Evolutionary conservation across 1,139 yeast species (phyloP).

Genomic region (Pichia sp.): DNA sequence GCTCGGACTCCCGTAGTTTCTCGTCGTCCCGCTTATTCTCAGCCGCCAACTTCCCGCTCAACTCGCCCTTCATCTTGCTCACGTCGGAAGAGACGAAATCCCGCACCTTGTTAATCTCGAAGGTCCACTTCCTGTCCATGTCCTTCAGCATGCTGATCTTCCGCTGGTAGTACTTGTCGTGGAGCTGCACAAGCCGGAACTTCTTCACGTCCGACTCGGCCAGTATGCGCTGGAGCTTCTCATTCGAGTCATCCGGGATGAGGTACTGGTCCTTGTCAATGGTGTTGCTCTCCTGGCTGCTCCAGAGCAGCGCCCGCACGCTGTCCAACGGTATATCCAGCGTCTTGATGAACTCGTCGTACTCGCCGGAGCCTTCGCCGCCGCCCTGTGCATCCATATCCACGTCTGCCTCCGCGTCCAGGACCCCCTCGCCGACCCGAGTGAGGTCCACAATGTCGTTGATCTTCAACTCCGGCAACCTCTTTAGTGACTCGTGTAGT

Average conservation of each 20-base stretch:
- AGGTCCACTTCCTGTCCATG: conserved; percentile 27
- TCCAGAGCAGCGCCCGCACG: conserved; percentile 6
- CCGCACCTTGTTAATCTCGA: conserved; percentile 22
- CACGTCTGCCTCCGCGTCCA: neutral
- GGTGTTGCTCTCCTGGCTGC: conserved; percentile 3
- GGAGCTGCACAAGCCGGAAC: conserved; percentile 26
- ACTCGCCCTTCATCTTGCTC: conserved; percentile 14
- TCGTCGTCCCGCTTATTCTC: conserved; percentile 15
- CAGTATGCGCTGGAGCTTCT: conserved; percentile 22
- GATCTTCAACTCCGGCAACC: conserved; percentile 23
- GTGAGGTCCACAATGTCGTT: conserved; percentile 12
- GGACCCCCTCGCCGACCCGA: neutral
- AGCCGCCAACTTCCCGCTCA: conserved; percentile 16
- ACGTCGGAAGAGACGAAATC: conserved; percentile 23
- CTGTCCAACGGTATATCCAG: conserved; percentile 5
- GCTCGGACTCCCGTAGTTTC: conserved; percentile 13
- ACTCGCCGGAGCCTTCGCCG: conserved; percentile 8
- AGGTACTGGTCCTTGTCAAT: conserved; percentile 20
- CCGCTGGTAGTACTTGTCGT: conserved; percentile 25
- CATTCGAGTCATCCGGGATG: conserved; percentile 26
- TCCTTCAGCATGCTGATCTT: conserved; percentile 22
- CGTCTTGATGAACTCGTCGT: conserved; percentile 9
- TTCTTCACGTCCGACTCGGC: conserved; percentile 23
- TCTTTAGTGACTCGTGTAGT: conserved; percentile 17
- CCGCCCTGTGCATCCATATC: neutral